Percentiles rank a stretch among this genome's conserved stretches.
Evolutionary conservation across 164 flowering plant species (phyloP).

Genomic region (Dillenia suffruticosa): DNA sequence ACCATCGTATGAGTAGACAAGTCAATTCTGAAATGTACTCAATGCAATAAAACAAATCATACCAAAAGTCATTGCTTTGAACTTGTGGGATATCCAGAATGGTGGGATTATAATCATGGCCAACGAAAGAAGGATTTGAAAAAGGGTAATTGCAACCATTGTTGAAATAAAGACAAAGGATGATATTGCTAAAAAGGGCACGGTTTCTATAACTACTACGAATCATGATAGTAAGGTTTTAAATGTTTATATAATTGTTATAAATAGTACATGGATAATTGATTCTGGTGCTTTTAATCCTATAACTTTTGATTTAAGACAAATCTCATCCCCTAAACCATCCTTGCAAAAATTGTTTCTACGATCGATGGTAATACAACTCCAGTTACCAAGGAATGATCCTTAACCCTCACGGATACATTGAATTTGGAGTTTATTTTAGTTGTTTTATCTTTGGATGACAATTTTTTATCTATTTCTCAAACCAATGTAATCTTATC

Average conservation of each 20-base stretch:
- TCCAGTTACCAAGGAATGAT: too few relatives aligned
- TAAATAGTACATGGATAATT: conserved; percentile 7
- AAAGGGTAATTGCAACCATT: not conserved
- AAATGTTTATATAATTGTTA: too few relatives aligned
- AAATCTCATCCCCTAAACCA: not conserved
- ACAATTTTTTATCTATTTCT: too few relatives aligned
- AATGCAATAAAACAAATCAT: conserved; percentile 9
- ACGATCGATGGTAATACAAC: too few relatives aligned
- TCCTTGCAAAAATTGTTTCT: too few relatives aligned
- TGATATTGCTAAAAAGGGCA: too few relatives aligned
- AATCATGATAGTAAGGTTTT: conserved; percentile 7
- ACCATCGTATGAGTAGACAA: not conserved
- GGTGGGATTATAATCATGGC: conserved; percentile 12
- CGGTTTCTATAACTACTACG: too few relatives aligned
- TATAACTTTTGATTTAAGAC: conserved; percentile 3
- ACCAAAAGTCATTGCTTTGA: conserved; percentile 12
- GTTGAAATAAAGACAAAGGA: not conserved
- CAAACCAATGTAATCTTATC: too few relatives aligned
- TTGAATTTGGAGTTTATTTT: too few relatives aligned
- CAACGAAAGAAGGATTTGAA: conserved; percentile 4
- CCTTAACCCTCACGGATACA: too few relatives aligned
- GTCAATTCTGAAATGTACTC: conserved; percentile 7
- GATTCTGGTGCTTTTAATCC: conserved; percentile 6
- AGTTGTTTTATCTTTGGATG: too few relatives aligned
- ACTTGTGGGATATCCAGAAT: conserved; percentile 18